A percentile compares a stretch with the other conserved stretches of the same genome.
These are phyloP conservation scores for Argentina anserina DNA, from an alignment of 306 rosid genomes.

Conservation along the genomic window DNA sequence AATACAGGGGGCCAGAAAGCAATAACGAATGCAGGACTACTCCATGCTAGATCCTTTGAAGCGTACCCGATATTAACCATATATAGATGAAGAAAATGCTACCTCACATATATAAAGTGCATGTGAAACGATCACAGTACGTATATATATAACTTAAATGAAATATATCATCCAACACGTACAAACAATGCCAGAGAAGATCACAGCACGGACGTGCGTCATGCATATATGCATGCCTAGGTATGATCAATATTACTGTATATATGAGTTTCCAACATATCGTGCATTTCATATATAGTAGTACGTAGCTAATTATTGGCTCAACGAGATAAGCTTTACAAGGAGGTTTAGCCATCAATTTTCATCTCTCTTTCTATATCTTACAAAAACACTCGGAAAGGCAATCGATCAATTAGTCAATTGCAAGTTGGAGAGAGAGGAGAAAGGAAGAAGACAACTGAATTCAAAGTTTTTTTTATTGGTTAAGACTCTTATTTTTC, in stretches of 20 bases:
- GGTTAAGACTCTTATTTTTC: too few species aligned
- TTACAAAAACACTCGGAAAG: neutral
- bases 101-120: too few species aligned
- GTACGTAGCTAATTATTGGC: neutral
- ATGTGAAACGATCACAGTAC: too few species aligned
- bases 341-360: neutral
- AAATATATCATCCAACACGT: neutral
- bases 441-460: too few species aligned
- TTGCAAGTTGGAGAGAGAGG: too few species aligned
- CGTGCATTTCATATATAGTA: too few species aligned
- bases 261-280: neutral
- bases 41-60: neutral
- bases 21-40: neutral
- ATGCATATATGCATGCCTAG: neutral
- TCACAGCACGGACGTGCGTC: neutral
- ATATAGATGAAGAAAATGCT: neutral
- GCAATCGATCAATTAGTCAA: neutral
- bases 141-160: neutral
- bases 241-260: neutral
- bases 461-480: too few species aligned
- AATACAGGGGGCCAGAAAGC: neutral
- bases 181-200: neutral
- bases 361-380: neutral
- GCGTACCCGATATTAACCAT: neutral
- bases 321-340: neutral